Evolutionary conservation across 2,329 filamentous ascomycete genomes (phyloP).

Genomic region (Balansia obtecta): DNA sequence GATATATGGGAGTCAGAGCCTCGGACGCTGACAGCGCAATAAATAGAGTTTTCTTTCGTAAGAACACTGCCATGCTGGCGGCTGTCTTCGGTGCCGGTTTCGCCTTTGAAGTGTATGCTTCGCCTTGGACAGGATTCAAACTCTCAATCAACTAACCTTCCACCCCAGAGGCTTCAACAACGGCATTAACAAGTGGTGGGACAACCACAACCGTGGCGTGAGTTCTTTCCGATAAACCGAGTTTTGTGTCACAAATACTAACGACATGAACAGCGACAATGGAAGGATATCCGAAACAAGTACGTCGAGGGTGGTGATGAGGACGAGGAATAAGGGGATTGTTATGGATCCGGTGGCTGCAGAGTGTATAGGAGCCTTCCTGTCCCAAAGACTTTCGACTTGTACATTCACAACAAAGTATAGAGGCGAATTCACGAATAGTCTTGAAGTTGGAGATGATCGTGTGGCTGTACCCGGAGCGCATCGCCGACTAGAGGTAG

Average conservation of each 20-base stretch:
- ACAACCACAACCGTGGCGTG: conserved; percentile 84
- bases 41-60: conserved; percentile 66
- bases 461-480: neutral
- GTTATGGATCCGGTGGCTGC: neutral
- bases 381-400: conserved; percentile 15
- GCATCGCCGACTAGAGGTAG: neutral
- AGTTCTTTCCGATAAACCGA: conserved; percentile 24
- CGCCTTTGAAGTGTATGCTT: conserved; percentile 78
- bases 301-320: conserved; percentile 65
- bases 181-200: conserved; percentile 76
- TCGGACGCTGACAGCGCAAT: conserved; percentile 14
- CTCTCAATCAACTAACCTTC: conserved; percentile 18
- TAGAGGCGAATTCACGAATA: conserved; percentile 11
- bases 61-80: conserved; percentile 78
- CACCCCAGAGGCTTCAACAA: conserved; percentile 65
- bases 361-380: conserved; percentile 9
- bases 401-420: conserved; percentile 21
- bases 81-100: conserved; percentile 82
- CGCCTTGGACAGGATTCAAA: conserved; percentile 9
- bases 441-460: neutral
- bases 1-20: conserved; percentile 5
- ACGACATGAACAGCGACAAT: conserved; percentile 64
- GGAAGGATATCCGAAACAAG: conserved; percentile 95
- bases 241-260: conserved; percentile 12
- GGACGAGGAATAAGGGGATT: conserved; percentile 35